Base-by-base conservation (phyloP, 768 basidiomycete genomes). In the Pseudohyphozyma bogoriensis region DNA sequence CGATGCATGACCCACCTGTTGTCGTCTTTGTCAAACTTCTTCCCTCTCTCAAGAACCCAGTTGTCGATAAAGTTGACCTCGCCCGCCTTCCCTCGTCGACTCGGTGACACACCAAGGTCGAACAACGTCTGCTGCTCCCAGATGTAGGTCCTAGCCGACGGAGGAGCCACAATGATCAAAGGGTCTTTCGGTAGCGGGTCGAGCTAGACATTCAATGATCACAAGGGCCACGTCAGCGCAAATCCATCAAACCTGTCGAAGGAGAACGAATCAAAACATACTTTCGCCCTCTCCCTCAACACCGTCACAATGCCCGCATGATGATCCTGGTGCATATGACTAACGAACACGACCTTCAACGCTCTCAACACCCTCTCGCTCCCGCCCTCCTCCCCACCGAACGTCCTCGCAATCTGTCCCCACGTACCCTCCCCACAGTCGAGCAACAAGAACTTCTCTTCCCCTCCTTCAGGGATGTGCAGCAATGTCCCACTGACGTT, bases 381-480 rank as follows among this genome's bases (percentile, higher is more conserved):
- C 13, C 67, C n/a, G 57, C 32, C 63, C 59, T 55, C 50, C 26
- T 79, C 77, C 22, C 76, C 69, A 2, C 90, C 90, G 69, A 84
- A 92, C 51, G 83, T 80, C 5, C 93, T 79, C 4, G 78, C 78
- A 5, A 96, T 78, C 70, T 96, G 93, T 2, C 91, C 91, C 79
- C 85, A 86, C 0, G 91, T 90, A 0, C 90, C 91, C 75, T 97
- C 93, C 0, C 93, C 93, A 0, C 80, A 80, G 65, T 97, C 93
- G 3, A 96, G 78, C n/a, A 96, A 75, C 36, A 95, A 83, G 35
- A 56, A 67, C 40, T 51, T 49, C 39, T 51, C 28, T 36, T 20
- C 20, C 1, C 88, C 87, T 56, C 78, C 77, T 1, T 76, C 74
- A 0, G 92, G 90, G 37, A 92, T 83, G 51, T 79, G 78, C 9